Base-by-base conservation (phyloP, 2,329 filamentous ascomycete species). In the Myriangium duriaei region DNA sequence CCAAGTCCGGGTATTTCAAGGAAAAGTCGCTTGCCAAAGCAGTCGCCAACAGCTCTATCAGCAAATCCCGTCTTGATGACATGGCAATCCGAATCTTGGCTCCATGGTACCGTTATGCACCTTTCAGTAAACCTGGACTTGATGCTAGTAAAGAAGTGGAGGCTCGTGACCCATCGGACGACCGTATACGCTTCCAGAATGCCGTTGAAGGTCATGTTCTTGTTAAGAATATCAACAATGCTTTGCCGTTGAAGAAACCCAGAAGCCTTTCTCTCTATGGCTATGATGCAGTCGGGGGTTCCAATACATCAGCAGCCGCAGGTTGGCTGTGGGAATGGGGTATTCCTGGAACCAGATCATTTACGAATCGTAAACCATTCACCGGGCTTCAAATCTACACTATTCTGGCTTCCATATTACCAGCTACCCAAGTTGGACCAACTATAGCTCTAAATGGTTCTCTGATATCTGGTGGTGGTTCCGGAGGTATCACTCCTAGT, bases 191-290 rank as follows among this genome's bases (percentile, higher is more conserved):
- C 0, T 49, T 76, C 0, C 60, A 72, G n/a, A 70, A 72, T 3
- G 74, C 73, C 1, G 58, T 76, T 4, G 74, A 78, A 47, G 74
- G 76, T 3, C 73, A 77, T 38, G 75, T 79, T 1, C 62, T 79
- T 0, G 63, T 79, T 18, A 80, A 79, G 53, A 79, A 80, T 50
- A 57, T 51, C 28, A 69, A 71, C 30, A 61, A 60, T 11, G 58
- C 70, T 0, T 61, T 79, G 1, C 75, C 75, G 0, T 54, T 80
- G 0, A 61, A 62, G 6, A 54, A 48, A 10, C 63, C 62, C 9
- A 67, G 62, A 42, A 48, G 70, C 43, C 45, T 81, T 30, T 72
- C 74, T 1, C 47, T 79, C n/a, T 76, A 72, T 47, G 71, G 75
- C 16, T 79, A 79, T 50, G 76, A 76, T 55, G 67, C 15, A 48